Percentiles rank a stretch among this genome's conserved stretches.
Conservation (phyloP, 768 basidiomycete species). For the Tylopilus subfusipes region DNA sequence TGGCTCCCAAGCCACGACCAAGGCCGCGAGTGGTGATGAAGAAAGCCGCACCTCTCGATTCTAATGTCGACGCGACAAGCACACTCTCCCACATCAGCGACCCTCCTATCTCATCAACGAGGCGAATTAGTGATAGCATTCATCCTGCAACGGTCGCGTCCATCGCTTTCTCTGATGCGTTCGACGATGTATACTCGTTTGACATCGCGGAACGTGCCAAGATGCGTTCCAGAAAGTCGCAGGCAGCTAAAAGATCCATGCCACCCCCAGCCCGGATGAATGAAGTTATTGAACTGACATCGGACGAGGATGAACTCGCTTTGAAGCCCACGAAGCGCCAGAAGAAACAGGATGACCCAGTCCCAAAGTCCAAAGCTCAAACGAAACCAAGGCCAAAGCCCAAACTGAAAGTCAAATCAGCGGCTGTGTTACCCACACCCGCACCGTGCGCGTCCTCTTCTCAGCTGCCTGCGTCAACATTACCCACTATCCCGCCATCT, state of each 20-base stretch:
- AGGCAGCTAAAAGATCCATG: constrained; percentile 13
- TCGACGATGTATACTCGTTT: constrained; percentile 22
- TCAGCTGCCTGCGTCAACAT: constrained; percentile 36
- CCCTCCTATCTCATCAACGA: constrained; percentile 6
- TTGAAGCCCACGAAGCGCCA: constrained; percentile 31
- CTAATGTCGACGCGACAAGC: background rate
- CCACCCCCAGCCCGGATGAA: constrained; percentile 1
- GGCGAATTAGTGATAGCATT: constrained; percentile 21
- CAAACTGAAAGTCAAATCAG: constrained; percentile 18
- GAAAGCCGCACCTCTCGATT: constrained; percentile 5
- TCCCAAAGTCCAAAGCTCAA: constrained; percentile 26
- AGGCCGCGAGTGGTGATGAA: constrained; percentile 30
- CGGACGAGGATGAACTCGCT: constrained; percentile 40
- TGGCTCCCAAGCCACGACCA: no score
- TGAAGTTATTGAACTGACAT: constrained; percentile 47
- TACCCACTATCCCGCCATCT: constrained; percentile 25
- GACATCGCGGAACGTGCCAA: constrained; percentile 60
- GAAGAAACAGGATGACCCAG: constrained; percentile 29
- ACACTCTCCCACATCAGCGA: constrained; percentile 25
- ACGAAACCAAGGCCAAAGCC: constrained; percentile 27
- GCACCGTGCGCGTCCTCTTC: constrained; percentile 23
- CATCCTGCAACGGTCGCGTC: constrained; percentile 12
- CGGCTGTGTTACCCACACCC: constrained; percentile 21
- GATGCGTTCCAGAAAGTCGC: constrained; percentile 43
- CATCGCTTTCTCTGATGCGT: constrained; percentile 3